Evolutionary conservation across 2,329 filamentous ascomycete genomes (phyloP).

Genomic region (Nothophoma quercina): DNA sequence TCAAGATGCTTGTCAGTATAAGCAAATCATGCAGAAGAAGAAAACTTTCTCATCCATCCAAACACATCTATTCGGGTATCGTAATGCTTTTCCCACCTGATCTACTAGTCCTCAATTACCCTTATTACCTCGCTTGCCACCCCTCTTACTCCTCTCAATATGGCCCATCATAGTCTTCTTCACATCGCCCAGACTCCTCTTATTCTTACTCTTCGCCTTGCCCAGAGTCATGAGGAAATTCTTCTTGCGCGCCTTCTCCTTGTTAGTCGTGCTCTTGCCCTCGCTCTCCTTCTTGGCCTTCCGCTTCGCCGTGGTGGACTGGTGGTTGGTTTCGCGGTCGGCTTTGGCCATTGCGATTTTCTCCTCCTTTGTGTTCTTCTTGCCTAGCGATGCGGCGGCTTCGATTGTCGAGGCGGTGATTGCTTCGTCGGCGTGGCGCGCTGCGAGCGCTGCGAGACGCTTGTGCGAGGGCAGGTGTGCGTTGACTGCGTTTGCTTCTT

Average conservation of each 20-base stretch:
- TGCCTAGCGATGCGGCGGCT: constrained; percentile 76
- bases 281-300: constrained; percentile 86
- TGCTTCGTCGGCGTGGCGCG: constrained; percentile 81
- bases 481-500: constrained; percentile 74
- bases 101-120: constrained; percentile 26
- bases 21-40: no score
- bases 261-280: constrained; percentile 96
- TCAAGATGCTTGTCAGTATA: no score
- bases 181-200: constrained; percentile 89
- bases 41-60: no score
- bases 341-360: constrained; percentile 82
- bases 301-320: constrained; percentile 81
- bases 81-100: neutral
- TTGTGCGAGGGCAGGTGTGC: constrained; percentile 61
- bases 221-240: constrained; percentile 98
- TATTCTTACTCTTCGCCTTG: constrained; percentile 94
- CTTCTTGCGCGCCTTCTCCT: constrained; percentile 96
- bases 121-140: constrained; percentile 79
- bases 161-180: constrained; percentile 82
- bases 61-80: constrained; percentile 16
- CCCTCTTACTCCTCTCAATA: constrained; percentile 81
- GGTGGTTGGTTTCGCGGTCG: constrained; percentile 83
- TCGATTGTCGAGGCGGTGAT: constrained; percentile 93
- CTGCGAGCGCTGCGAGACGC: constrained; percentile 49
- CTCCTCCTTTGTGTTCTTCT: constrained; percentile 89